phyloP scores from a whole-genome alignment of 192 early-diverging fungal genomes.

The Coemansia sp. region DNA sequence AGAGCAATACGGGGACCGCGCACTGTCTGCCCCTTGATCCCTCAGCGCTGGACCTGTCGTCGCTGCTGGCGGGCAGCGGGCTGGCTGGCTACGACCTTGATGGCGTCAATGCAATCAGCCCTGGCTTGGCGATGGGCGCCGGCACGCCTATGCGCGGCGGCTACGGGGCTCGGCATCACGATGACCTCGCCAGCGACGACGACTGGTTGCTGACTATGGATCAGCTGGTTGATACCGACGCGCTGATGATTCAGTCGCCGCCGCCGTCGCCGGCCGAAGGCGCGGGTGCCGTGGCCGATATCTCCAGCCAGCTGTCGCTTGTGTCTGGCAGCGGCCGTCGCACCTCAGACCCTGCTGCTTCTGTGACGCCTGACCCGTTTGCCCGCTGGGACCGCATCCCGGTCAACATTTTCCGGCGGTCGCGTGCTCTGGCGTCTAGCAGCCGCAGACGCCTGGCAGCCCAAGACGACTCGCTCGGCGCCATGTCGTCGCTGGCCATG shows the following conservation, averaged over 20 bases:
- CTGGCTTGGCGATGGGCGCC: slow-evolving; percentile 17
- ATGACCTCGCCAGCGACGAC: slow-evolving; percentile 1
- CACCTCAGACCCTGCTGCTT: neutral
- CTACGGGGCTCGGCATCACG: neutral
- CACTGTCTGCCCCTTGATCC: neutral
- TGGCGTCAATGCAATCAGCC: neutral
- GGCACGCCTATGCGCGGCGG: slow-evolving; percentile 28
- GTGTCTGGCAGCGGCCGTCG: neutral
- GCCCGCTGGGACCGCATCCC: slow-evolving; percentile 51
- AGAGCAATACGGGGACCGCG: neutral
- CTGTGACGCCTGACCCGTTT: slow-evolving; percentile 22
- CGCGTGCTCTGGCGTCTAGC: slow-evolving; percentile 40
- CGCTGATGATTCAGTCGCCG: slow-evolving; percentile 41
- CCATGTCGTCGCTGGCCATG: slow-evolving; percentile 37
- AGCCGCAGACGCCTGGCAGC: slow-evolving; percentile 12
- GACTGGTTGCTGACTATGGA: slow-evolving; percentile 45
- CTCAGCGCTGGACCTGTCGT: neutral
- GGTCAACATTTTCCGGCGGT: slow-evolving; percentile 50
- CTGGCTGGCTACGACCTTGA: neutral
- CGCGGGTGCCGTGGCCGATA: neutral
- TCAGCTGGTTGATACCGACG: slow-evolving; percentile 49
- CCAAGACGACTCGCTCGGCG: slow-evolving; percentile 19
- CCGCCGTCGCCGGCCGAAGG: slow-evolving; percentile 34
- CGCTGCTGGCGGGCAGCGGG: neutral
- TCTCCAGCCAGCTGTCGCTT: slow-evolving; percentile 8